phyloP scores from a whole-genome alignment of 495 filamentous ascomycete species.

The Arthonia radiata region DNA sequence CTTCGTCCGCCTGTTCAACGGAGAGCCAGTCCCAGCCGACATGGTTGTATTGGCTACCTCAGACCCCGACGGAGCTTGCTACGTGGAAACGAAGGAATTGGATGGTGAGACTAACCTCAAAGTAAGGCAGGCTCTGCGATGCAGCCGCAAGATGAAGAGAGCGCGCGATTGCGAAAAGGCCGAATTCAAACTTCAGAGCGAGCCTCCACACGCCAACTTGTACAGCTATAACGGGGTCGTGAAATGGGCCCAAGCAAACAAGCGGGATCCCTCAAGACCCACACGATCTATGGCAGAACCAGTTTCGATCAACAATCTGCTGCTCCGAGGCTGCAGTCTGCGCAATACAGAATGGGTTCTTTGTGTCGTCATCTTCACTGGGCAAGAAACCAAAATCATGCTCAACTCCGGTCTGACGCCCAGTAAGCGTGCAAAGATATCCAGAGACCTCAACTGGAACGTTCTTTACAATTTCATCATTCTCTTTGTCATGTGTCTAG shows the following conservation, averaged over 20 bases:
- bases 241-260: conserved; percentile 57
- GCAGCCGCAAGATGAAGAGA: conserved; percentile 62
- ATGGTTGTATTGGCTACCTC: conserved; percentile 90
- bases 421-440: conserved; percentile 74
- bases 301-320: conserved; percentile 78
- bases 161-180: conserved; percentile 76
- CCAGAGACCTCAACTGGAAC: conserved; percentile 86
- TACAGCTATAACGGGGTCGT: conserved; percentile 82
- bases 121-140: conserved; percentile 73
- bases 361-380: conserved; percentile 90
- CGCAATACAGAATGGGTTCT: conserved; percentile 94
- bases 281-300: conserved; percentile 69
- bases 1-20: conserved; percentile 88
- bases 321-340: conserved; percentile 78
- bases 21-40: conserved; percentile 88
- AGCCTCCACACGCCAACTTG: conserved; percentile 74
- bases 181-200: conserved; percentile 74
- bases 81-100: conserved; percentile 93
- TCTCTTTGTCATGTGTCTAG: conserved; percentile 70
- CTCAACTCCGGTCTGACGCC: conserved; percentile 95
- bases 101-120: conserved; percentile 98
- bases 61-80: conserved; percentile 83
- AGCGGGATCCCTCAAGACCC: conserved; percentile 29
- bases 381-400: conserved; percentile 98
- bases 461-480: conserved; percentile 93